These are phyloP conservation scores for Nemophila menziesii DNA, from an alignment of 257 asterid species.

Conservation along the genomic window DNA sequence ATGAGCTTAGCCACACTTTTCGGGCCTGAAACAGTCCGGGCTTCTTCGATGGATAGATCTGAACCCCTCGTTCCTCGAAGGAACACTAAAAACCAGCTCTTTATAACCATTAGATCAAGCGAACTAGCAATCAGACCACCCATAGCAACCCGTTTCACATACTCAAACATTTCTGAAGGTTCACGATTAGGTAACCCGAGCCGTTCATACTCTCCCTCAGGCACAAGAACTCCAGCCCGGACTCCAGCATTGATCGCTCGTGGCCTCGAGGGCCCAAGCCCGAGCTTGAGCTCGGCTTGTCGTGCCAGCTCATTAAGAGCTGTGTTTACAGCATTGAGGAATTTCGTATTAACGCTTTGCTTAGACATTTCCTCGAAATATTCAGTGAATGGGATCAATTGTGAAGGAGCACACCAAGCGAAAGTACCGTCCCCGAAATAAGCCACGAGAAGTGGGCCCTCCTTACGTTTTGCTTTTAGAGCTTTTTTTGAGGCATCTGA, in stretches of 20 bases:
- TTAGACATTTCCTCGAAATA: constrained; percentile 29
- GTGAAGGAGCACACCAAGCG: constrained; percentile 44
- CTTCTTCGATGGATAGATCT: constrained; percentile 29
- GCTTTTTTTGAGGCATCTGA: not conserved
- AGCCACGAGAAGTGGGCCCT: not conserved
- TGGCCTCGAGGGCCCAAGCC: no score
- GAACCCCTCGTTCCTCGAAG: constrained; percentile 27
- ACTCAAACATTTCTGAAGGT: constrained; percentile 27
- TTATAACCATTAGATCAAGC: constrained; percentile 39
- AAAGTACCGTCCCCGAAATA: constrained; percentile 37
- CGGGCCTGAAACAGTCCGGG: constrained; percentile 14
- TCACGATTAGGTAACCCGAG: constrained; percentile 29
- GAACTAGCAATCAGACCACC: constrained; percentile 16
- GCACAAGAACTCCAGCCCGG: constrained; percentile 35
- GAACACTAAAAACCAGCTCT: constrained; percentile 54
- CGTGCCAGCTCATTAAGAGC: constrained; percentile 32
- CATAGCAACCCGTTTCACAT: constrained; percentile 19
- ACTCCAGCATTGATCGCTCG: constrained; percentile 35
- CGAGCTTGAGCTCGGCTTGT: constrained; percentile 24
- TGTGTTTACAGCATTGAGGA: constrained; percentile 29
- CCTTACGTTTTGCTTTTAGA: not conserved
- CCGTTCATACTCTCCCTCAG: constrained; percentile 32
- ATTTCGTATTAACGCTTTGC: constrained; percentile 26
- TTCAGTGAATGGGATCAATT: constrained; percentile 29
- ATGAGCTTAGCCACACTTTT: constrained; percentile 62